Evolutionary conservation across 108 stramenopile genomes (phyloP).

Genomic region (Skeletonema costatum): DNA sequence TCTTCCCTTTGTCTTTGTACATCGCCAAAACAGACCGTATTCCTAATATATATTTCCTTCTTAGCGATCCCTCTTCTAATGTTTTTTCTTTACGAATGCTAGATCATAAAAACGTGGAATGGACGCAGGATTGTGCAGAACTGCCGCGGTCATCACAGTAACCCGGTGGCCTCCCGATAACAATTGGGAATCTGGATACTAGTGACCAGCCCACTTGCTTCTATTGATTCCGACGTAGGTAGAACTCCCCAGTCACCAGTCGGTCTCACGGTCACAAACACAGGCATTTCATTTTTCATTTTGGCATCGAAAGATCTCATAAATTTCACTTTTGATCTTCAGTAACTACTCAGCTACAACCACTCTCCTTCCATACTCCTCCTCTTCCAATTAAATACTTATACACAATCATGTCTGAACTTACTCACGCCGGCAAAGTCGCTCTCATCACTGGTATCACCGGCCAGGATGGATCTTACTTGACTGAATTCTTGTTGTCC

Average conservation of each 20-base stretch:
- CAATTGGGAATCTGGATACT: neutral
- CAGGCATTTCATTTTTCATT: neutral
- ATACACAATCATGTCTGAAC: constrained; percentile 3
- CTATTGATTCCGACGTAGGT: neutral
- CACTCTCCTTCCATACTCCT: neutral
- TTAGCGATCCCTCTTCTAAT: neutral
- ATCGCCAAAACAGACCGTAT: neutral
- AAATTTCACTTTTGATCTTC: neutral
- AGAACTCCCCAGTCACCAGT: neutral
- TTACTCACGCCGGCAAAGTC: constrained; percentile 59
- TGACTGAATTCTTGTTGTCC: constrained; percentile 91
- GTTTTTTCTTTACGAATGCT: neutral
- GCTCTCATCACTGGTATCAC: constrained; percentile 98
- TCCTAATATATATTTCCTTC: neutral
- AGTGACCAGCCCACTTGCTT: neutral
- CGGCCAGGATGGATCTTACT: constrained; percentile 98
- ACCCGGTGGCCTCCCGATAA: neutral
- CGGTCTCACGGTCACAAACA: neutral
- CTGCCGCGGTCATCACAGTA: neutral
- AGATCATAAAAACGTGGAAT: neutral
- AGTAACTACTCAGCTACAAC: neutral
- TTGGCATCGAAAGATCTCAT: neutral
- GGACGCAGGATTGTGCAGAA: neutral
- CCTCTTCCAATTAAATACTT: neutral
- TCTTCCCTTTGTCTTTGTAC: neutral